Conservation (phyloP, 2,329 filamentous ascomycete species). For the Colletotrichum karsti region DNA sequence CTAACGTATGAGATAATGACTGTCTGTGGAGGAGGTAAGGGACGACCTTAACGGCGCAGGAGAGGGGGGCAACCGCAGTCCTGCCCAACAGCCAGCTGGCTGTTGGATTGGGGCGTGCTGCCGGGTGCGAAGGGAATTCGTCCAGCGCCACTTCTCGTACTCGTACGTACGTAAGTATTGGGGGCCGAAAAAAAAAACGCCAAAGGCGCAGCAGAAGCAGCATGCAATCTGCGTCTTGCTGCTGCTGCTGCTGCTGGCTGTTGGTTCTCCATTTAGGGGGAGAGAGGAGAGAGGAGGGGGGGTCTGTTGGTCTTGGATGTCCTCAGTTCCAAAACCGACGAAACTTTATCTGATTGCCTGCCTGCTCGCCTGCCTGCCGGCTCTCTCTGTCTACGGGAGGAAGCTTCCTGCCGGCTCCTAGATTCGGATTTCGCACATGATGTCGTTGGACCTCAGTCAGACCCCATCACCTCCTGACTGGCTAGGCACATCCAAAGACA, state of each 20-base stretch:
- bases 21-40: not conserved
- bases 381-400: too few relatives aligned
- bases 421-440: too few relatives aligned
- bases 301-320: too few relatives aligned
- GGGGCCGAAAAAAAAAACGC: not conserved
- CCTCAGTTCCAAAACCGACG: too few relatives aligned
- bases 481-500: too few relatives aligned
- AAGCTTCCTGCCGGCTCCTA: too few relatives aligned
- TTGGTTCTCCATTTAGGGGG: too few relatives aligned
- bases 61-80: not conserved
- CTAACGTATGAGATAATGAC: not conserved
- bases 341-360: too few relatives aligned
- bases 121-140: constrained; percentile 8
- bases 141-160: not conserved
- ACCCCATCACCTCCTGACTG: too few relatives aligned
- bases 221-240: not conserved
- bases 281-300: too few relatives aligned
- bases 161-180: constrained; percentile 11
- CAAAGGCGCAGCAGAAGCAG: not conserved
- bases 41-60: not conserved
- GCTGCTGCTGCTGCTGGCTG: not conserved
- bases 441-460: too few relatives aligned
- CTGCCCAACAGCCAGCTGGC: not conserved
- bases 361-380: too few relatives aligned
- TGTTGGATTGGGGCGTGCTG: constrained; percentile 18